phyloP scores from a whole-genome alignment of 2,329 filamentous ascomycete species.

The Phaeosphaeria sp. region DNA sequence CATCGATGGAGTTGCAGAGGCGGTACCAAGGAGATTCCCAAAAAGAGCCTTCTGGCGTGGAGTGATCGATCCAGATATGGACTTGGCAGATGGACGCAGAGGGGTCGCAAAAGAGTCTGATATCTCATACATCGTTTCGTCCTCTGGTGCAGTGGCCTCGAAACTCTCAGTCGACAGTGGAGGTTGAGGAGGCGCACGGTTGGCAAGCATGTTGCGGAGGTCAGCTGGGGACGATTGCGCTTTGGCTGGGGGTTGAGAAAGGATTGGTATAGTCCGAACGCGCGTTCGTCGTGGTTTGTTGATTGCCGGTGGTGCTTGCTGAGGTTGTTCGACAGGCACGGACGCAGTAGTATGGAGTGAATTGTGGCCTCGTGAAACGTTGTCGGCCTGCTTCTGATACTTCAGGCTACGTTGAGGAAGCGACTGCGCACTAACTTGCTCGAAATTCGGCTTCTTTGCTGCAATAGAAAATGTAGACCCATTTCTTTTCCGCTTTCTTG shows the following conservation, averaged over 20 bases:
- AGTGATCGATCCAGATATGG: constrained; percentile 40
- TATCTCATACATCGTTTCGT: constrained; percentile 47
- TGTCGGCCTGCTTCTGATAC: constrained; percentile 32
- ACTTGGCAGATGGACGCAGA: constrained; percentile 13
- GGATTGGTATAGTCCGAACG: constrained; percentile 26
- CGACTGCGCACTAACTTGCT: constrained; percentile 11
- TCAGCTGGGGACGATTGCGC: constrained; percentile 43
- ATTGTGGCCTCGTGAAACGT: constrained; percentile 20
- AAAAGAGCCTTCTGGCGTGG: constrained; percentile 46
- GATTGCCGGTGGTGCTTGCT: constrained; percentile 9
- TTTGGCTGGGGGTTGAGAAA: constrained; percentile 28
- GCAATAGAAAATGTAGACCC: constrained; percentile 24
- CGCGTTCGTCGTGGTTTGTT: constrained; percentile 39
- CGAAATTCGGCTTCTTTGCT: constrained; percentile 11
- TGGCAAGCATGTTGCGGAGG: constrained; percentile 41
- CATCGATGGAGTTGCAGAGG: constrained; percentile 36
- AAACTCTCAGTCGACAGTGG: constrained; percentile 18
- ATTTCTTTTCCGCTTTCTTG: constrained; percentile 41
- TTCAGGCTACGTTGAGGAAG: constrained; percentile 31
- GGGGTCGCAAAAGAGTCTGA: constrained; percentile 29
- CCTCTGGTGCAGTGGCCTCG: constrained; percentile 25
- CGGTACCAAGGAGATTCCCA: constrained; percentile 37
- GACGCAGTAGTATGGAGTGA: not conserved
- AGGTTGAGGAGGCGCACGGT: constrained; percentile 20
- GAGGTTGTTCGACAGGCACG: not conserved